Evolutionary conservation across 208 protist genomes (phyloP).

Genomic region (Wallacemonas sp.): DNA sequence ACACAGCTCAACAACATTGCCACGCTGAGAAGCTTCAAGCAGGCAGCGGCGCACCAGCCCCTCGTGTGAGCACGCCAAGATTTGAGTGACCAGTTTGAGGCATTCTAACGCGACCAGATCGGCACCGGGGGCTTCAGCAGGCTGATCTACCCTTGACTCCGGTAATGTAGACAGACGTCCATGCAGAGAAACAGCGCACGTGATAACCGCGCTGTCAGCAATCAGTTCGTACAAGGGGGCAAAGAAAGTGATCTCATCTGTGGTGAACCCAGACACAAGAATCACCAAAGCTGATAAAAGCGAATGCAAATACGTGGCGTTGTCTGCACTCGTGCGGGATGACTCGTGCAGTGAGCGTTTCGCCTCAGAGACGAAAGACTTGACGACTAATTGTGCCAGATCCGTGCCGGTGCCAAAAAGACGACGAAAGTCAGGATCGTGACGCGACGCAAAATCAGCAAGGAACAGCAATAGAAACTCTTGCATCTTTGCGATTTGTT

Average conservation of each 20-base stretch:
- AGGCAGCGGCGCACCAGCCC: constrained; percentile 29
- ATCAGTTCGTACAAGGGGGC: constrained; percentile 7
- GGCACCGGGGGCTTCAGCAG: neutral
- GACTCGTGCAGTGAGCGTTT: neutral
- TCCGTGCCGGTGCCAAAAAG: constrained; percentile 41
- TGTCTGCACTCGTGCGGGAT: neutral
- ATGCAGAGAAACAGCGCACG: neutral
- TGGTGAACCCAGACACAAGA: constrained; percentile 8
- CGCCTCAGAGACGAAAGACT: constrained; percentile 20
- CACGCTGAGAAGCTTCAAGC: constrained; percentile 22
- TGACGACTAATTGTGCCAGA: constrained; percentile 31
- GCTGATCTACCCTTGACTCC: too few species aligned
- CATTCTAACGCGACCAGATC: constrained; percentile 5
- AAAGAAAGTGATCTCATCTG: constrained; percentile 3
- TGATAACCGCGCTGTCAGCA: constrained; percentile 1
- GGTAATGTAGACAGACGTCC: neutral
- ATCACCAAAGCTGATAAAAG: neutral
- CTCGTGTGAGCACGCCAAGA: constrained; percentile 28
- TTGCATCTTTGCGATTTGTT: constrained; percentile 34
- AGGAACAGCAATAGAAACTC: constrained; percentile 42
- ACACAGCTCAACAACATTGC: constrained; percentile 1
- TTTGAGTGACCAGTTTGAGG: constrained; percentile 9
- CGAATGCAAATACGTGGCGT: neutral
- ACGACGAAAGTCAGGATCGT: constrained; percentile 28
- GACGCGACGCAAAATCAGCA: constrained; percentile 25